phyloP scores from a whole-genome alignment of 2,329 filamentous ascomycete species.

The Alternaria infectoria region DNA sequence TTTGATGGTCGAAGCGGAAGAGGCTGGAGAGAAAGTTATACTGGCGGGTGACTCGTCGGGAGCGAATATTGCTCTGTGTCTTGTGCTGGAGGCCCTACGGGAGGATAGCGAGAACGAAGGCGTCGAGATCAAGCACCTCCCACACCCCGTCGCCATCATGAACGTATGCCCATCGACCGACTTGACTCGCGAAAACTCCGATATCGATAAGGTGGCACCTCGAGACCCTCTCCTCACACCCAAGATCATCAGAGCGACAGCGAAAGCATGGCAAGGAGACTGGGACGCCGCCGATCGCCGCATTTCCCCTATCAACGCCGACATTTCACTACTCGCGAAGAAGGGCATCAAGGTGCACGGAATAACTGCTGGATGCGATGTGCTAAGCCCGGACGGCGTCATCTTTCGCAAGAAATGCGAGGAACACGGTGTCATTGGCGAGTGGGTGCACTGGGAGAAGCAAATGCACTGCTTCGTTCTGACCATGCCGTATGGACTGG shows the following conservation, averaged over 20 bases:
- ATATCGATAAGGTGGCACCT: slow-evolving; percentile 50
- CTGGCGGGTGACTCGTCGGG: slow-evolving; percentile 64
- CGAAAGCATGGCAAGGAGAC: slow-evolving; percentile 50
- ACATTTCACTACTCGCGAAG: slow-evolving; percentile 49
- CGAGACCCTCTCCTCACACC: slow-evolving; percentile 57
- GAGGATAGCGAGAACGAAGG: slow-evolving; percentile 30
- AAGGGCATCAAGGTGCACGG: slow-evolving; percentile 59
- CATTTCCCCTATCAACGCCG: slow-evolving; percentile 57
- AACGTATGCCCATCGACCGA: slow-evolving; percentile 59
- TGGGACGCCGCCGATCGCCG: slow-evolving; percentile 53
- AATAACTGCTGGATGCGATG: slow-evolving; percentile 59
- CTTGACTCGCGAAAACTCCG: slow-evolving; percentile 54
- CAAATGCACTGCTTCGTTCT: slow-evolving; percentile 68
- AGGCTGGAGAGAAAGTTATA: slow-evolving; percentile 52
- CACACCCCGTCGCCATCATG: slow-evolving; percentile 50
- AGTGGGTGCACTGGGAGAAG: slow-evolving; percentile 65
- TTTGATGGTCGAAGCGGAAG: slow-evolving; percentile 49
- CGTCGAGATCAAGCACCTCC: slow-evolving; percentile 3
- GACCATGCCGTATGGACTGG: slow-evolving; percentile 56
- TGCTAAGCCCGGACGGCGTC: slow-evolving; percentile 60
- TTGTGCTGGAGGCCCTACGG: slow-evolving; percentile 49
- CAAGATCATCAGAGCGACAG: slow-evolving; percentile 51
- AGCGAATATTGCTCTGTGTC: slow-evolving; percentile 58
- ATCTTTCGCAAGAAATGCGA: slow-evolving; percentile 56
- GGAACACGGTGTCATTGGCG: slow-evolving; percentile 52